Evolutionary conservation across 495 filamentous ascomycete species (phyloP).

Genomic region (Friedmanniomyces simplex): DNA sequence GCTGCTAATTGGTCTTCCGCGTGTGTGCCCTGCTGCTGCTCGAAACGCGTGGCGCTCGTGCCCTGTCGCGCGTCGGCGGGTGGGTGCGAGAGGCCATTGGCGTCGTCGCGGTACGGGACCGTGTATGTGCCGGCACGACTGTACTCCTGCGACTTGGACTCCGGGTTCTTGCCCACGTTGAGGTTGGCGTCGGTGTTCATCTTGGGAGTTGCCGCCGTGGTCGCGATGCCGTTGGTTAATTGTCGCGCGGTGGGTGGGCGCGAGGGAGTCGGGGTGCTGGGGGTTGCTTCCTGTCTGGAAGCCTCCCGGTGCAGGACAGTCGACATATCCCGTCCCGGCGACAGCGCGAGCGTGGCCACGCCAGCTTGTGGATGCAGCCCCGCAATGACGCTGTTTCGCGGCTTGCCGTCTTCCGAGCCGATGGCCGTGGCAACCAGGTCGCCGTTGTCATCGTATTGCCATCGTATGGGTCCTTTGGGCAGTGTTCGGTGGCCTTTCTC

Average conservation of each 20-base stretch:
- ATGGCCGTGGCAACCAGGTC: constrained; percentile 29
- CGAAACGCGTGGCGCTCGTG: constrained; percentile 26
- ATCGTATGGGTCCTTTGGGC: constrained; percentile 32
- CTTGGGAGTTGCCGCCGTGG: background rate
- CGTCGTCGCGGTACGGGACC: constrained; percentile 5
- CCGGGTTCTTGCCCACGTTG: background rate
- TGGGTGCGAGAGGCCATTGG: background rate
- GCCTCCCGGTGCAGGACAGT: background rate
- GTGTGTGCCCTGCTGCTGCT: constrained; percentile 31
- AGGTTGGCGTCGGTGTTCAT: background rate
- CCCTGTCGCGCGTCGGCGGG: constrained; percentile 18
- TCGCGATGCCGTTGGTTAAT: background rate
- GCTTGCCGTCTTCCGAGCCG: constrained; percentile 27
- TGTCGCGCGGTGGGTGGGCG: background rate
- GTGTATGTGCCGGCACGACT: constrained; percentile 3
- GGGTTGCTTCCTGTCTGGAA: background rate
- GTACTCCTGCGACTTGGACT: background rate
- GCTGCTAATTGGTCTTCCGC: constrained; percentile 27
- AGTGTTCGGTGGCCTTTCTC: constrained; percentile 24
- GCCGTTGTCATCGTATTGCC: constrained; percentile 26
- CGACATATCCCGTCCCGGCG: constrained; percentile 6
- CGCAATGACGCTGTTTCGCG: constrained; percentile 22
- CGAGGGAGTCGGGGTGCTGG: background rate
- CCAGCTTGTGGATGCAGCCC: constrained; percentile 15
- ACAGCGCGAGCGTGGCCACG: constrained; percentile 15